Evolutionary conservation across 257 asterid species (phyloP).

Genomic region (Echites panduratus): DNA sequence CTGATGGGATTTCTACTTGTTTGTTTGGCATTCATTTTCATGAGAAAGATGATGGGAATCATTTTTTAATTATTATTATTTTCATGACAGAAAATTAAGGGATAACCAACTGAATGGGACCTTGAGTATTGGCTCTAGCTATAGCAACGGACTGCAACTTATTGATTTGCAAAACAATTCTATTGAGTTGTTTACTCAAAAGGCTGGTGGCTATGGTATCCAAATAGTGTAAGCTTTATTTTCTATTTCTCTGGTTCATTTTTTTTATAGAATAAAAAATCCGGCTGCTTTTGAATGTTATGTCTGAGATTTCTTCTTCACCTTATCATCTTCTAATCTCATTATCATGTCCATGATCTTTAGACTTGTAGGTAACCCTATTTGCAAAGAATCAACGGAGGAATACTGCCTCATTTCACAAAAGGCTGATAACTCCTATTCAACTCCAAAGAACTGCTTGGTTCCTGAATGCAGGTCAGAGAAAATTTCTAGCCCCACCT

Average conservation of each 20-base stretch:
- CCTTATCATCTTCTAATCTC: conserved; percentile 14
- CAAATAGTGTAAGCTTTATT: conserved; percentile 24
- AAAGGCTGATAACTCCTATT: conserved; percentile 30
- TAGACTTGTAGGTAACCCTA: conserved; percentile 68
- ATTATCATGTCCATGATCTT: conserved; percentile 4
- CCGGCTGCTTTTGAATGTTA: conserved; percentile 1
- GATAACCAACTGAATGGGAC: conserved; percentile 23
- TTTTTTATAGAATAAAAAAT: neutral
- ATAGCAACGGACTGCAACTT: conserved; percentile 16
- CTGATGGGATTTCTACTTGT: neutral
- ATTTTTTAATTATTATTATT: neutral
- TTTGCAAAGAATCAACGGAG: conserved; percentile 36
- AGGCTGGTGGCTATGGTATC: conserved; percentile 5
- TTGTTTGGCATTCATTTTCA: neutral
- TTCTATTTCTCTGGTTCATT: neutral
- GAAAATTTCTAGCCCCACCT: conserved; percentile 54
- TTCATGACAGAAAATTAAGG: conserved; percentile 18
- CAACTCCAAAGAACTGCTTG: conserved; percentile 55
- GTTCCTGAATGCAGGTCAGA: conserved; percentile 33
- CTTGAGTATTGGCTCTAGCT: conserved; percentile 21
- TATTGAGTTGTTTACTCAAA: conserved; percentile 12
- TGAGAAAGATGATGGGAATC: neutral
- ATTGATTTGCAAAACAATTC: conserved; percentile 28
- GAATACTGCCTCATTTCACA: conserved; percentile 38
- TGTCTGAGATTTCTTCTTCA: conserved; percentile 3